These are phyloP conservation scores for Amyloporia xantha DNA, from an alignment of 768 basidiomycete genomes.

Conservation along the genomic window DNA sequence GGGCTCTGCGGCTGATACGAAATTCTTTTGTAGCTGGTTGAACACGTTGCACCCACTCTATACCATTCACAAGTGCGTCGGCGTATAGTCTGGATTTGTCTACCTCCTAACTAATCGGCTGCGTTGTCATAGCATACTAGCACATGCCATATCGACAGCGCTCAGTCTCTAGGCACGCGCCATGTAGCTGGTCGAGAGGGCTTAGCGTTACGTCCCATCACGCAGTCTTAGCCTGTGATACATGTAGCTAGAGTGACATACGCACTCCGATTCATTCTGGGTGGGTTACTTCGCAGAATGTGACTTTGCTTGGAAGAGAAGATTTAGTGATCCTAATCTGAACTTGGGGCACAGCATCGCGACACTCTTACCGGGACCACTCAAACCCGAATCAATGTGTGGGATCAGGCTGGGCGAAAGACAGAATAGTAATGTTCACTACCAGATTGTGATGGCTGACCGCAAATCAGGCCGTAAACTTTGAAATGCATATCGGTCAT, in stretches of 20 bases:
- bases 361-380: no score
- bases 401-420: no score
- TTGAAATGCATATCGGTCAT: no score
- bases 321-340: no score
- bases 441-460: no score
- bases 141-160: constrained; percentile 42
- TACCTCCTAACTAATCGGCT: constrained; percentile 2
- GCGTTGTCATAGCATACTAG: constrained; percentile 34
- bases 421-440: no score
- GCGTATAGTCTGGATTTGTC: constrained; percentile 1
- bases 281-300: neutral
- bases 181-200: neutral
- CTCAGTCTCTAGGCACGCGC: constrained; percentile 28
- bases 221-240: neutral
- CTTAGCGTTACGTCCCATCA: neutral
- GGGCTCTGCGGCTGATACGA: neutral
- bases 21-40: constrained; percentile 42
- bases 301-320: no score
- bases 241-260: neutral
- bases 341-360: no score
- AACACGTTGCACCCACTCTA: constrained; percentile 57
- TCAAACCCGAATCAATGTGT: no score
- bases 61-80: constrained; percentile 48
- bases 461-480: no score
- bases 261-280: neutral